Conservation (phyloP, 164 flowering plant species). For the Platanus orientalis region DNA sequence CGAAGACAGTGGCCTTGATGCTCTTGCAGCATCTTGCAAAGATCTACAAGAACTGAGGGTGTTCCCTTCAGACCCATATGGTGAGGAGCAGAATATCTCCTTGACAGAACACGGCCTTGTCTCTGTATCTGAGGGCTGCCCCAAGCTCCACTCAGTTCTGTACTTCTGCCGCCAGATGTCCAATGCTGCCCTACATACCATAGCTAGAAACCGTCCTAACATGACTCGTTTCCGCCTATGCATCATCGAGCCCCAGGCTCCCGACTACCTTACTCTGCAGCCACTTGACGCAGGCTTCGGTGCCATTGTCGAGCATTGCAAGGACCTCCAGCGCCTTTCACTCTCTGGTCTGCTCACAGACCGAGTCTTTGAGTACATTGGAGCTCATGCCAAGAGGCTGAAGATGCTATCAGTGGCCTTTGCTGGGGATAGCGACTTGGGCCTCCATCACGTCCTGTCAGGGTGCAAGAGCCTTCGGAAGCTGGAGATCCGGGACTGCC, state of each 20-base stretch:
- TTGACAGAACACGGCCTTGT: conserved; percentile 81
- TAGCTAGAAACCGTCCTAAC: conserved; percentile 68
- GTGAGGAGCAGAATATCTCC: conserved; percentile 40
- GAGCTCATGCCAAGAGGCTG: conserved; percentile 61
- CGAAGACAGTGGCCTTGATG: conserved; percentile 73
- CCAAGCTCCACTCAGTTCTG: conserved; percentile 75
- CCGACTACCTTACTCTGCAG: conserved; percentile 68
- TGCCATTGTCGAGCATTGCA: conserved; percentile 76
- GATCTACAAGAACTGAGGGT: conserved; percentile 68
- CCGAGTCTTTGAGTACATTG: conserved; percentile 65
- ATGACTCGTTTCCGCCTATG: conserved; percentile 82
- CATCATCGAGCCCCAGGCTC: conserved; percentile 69
- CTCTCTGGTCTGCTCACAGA: conserved; percentile 86
- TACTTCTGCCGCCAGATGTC: conserved; percentile 92
- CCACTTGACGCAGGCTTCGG: conserved; percentile 84
- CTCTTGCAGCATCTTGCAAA: conserved; percentile 61
- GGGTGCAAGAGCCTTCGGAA: conserved; percentile 82
- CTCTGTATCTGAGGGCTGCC: conserved; percentile 70
- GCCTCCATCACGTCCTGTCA: conserved; percentile 72
- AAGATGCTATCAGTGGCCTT: conserved; percentile 91
- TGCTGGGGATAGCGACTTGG: conserved; percentile 86
- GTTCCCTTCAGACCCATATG: conserved; percentile 78
- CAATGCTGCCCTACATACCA: conserved; percentile 67
- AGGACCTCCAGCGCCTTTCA: conserved; percentile 68
- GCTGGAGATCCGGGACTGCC: conserved; percentile 85